Percentiles rank a stretch among this genome's conserved stretches.
Evolutionary conservation across 192 early-diverging fungal genomes (phyloP).

Genomic region (Podila minutissima): DNA sequence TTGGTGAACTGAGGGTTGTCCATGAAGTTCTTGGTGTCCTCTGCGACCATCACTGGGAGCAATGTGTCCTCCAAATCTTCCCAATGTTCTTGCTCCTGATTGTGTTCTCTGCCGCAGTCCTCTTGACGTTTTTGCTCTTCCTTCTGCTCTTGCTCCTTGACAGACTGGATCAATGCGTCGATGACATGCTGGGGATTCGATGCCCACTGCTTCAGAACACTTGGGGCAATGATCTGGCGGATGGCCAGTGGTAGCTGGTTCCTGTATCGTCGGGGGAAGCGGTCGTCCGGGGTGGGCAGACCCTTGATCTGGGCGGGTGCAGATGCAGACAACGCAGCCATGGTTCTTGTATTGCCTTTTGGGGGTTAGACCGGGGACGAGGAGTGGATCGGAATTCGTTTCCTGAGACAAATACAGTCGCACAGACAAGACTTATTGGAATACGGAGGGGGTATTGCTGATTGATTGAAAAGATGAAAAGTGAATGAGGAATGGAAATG

Average conservation of each 20-base stretch:
- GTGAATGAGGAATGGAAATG: too few relatives aligned
- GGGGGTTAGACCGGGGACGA: too few relatives aligned
- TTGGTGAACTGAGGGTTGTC: constrained; percentile 50
- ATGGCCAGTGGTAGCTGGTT: constrained; percentile 33
- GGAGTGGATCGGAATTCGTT: too few relatives aligned
- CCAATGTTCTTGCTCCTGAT: neutral
- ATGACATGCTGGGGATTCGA: constrained; percentile 24
- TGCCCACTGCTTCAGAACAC: constrained; percentile 28
- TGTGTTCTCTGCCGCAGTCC: neutral
- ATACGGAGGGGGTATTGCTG: too few relatives aligned
- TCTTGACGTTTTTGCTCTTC: neutral
- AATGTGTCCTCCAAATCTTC: neutral
- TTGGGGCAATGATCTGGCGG: constrained; percentile 25
- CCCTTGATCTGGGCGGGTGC: constrained; percentile 6
- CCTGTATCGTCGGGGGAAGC: constrained; percentile 36
- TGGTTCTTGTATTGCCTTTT: too few relatives aligned
- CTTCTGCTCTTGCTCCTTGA: constrained; percentile 3
- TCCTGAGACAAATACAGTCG: too few relatives aligned
- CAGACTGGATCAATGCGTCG: constrained; percentile 16
- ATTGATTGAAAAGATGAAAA: too few relatives aligned
- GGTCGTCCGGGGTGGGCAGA: constrained; percentile 12
- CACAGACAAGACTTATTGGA: too few relatives aligned
- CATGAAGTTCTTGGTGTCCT: constrained; percentile 55
- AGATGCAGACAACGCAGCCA: too few relatives aligned
- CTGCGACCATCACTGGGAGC: constrained; percentile 51